Evolutionary conservation across 108 stramenopile genomes (phyloP).

Genomic region (Cyclotella baltica): DNA sequence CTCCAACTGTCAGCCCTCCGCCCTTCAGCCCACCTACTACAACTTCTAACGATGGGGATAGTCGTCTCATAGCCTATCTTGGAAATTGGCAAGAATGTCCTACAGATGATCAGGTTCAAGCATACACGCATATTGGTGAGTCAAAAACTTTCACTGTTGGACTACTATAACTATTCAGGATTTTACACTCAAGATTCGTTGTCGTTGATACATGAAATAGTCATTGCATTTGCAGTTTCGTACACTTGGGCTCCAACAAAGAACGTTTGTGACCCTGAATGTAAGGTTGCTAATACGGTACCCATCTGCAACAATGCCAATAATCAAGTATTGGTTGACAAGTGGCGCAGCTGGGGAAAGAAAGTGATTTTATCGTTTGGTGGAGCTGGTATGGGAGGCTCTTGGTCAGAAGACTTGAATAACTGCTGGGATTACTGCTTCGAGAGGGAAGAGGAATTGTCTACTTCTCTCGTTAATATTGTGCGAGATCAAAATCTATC

Average conservation of each 20-base stretch:
- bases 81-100: constrained; percentile 75
- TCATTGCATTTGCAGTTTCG: constrained; percentile 66
- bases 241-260: constrained; percentile 53
- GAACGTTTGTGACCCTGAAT: constrained; percentile 51
- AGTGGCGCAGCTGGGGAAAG: constrained; percentile 60
- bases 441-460: constrained; percentile 59
- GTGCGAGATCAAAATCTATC: constrained; percentile 57
- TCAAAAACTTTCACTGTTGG: not conserved
- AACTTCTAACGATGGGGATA: constrained; percentile 17
- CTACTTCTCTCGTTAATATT: constrained; percentile 54
- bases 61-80: constrained; percentile 65
- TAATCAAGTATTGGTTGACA: constrained; percentile 42
- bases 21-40: too few species aligned
- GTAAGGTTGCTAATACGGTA: constrained; percentile 45
- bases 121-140: constrained; percentile 60
- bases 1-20: not conserved
- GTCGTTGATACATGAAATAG: constrained; percentile 4
- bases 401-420: constrained; percentile 60
- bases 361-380: constrained; percentile 75
- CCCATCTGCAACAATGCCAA: constrained; percentile 55
- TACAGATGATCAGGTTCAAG: constrained; percentile 47
- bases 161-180: not conserved
- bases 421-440: constrained; percentile 84
- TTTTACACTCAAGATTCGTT: too few species aligned
- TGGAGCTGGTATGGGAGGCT: constrained; percentile 72